Evolutionary conservation across 208 protist genomes (phyloP).

Genomic region (Acanthamoeba lenticulata): DNA sequence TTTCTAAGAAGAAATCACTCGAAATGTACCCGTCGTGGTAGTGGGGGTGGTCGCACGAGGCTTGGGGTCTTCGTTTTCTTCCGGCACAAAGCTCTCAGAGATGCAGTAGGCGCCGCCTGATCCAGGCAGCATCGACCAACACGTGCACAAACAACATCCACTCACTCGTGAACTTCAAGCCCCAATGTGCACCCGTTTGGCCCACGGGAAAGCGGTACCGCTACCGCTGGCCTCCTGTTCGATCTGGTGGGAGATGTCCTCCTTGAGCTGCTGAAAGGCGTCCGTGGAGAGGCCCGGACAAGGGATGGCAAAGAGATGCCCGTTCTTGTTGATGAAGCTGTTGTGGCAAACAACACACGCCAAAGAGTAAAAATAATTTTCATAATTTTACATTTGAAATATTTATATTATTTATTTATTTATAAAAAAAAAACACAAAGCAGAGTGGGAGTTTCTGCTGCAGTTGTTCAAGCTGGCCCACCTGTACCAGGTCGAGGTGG

Average conservation of each 20-base stretch:
- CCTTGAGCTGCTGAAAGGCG: conserved; percentile 8
- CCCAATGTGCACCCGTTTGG: too few species aligned
- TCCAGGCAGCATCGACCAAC: neutral
- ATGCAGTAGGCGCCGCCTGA: neutral
- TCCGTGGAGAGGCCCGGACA: neutral
- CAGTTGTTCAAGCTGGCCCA: conserved; percentile 29
- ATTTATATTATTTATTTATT: too few species aligned
- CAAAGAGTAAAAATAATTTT: neutral
- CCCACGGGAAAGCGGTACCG: neutral
- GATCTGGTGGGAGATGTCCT: neutral
- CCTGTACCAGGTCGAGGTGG: conserved; percentile 3
- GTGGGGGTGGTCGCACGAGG: too few species aligned
- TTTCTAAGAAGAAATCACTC: too few species aligned
- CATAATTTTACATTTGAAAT: too few species aligned
- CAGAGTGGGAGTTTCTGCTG: conserved; percentile 46
- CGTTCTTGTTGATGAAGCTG: conserved; percentile 45
- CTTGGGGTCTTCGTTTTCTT: neutral
- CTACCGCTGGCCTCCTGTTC: neutral
- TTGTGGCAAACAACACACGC: neutral
- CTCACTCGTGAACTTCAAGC: too few species aligned
- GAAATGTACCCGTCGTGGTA: too few species aligned
- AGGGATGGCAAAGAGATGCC: neutral
- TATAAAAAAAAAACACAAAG: too few species aligned
- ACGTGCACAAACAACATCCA: too few species aligned
- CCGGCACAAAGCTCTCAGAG: neutral